A percentile compares a stretch with the other conserved stretches of the same genome.
phyloP scores from a whole-genome alignment of 495 filamentous ascomycete genomes.

The Lindgomyces ingoldianus region DNA sequence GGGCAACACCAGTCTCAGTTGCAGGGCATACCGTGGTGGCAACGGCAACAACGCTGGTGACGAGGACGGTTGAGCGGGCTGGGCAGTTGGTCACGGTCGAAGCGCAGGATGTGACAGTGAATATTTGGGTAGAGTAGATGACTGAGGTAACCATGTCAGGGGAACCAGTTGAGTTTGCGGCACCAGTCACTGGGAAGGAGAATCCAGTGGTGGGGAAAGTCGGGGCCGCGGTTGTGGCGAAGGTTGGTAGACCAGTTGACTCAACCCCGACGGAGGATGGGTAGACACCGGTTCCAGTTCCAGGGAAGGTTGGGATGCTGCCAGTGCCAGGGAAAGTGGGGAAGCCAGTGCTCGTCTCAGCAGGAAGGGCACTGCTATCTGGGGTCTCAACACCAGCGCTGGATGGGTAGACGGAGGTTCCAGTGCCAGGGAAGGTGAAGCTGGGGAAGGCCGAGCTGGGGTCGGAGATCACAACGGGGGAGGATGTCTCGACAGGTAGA shows the following conservation, averaged over 20 bases:
- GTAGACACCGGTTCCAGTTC: background rate
- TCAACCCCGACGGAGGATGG: background rate
- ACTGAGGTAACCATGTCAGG: slow-evolving; percentile 9
- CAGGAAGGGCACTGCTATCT: background rate
- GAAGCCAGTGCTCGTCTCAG: background rate
- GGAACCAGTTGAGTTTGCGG: background rate
- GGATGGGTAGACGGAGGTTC: background rate
- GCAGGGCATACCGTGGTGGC: slow-evolving; percentile 16
- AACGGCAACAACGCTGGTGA: slow-evolving; percentile 25
- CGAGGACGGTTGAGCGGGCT: background rate
- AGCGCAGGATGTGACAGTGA: slow-evolving; percentile 16
- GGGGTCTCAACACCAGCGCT: background rate
- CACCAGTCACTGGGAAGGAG: slow-evolving; percentile 3
- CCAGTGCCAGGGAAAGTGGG: slow-evolving; percentile 10
- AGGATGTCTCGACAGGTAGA: background rate
- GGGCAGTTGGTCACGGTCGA: slow-evolving; percentile 5
- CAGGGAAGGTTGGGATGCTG: background rate
- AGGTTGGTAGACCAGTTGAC: too few species aligned
- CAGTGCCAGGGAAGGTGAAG: background rate
- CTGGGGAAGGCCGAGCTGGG: background rate
- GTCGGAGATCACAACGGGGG: background rate
- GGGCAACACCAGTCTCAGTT: too few species aligned
- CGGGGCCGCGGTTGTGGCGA: background rate
- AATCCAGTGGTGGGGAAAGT: background rate
- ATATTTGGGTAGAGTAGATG: slow-evolving; percentile 31